Percentiles rank a stretch among this genome's conserved stretches.
Evolutionary conservation across 768 basidiomycete species (phyloP).

Genomic region (Suillus cothurnatus): DNA sequence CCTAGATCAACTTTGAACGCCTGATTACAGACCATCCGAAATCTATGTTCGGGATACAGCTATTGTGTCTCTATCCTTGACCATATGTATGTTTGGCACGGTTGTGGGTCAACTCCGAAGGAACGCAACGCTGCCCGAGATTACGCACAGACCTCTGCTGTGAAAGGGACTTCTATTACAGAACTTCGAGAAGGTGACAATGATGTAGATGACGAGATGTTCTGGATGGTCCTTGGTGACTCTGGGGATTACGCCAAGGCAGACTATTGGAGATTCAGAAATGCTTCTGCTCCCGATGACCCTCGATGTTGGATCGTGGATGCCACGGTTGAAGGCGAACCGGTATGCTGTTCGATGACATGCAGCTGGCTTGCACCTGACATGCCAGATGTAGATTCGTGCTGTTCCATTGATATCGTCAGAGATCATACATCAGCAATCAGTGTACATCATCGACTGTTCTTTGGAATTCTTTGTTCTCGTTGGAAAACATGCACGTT

Average conservation of each 20-base stretch:
- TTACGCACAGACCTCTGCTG: slow-evolving; percentile 56
- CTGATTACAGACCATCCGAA: slow-evolving; percentile 51
- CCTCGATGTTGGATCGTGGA: slow-evolving; percentile 67
- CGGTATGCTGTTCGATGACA: slow-evolving; percentile 39
- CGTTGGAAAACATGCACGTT: slow-evolving; percentile 67
- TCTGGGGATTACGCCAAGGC: slow-evolving; percentile 69
- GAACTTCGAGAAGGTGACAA: slow-evolving; percentile 68
- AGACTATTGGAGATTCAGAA: slow-evolving; percentile 82
- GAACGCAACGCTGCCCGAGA: slow-evolving; percentile 65
- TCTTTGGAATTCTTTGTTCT: slow-evolving; percentile 80
- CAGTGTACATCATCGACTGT: slow-evolving; percentile 72
- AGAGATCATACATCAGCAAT: slow-evolving; percentile 39
- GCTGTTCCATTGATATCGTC: slow-evolving; percentile 46
- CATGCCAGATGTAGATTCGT: slow-evolving; percentile 45
- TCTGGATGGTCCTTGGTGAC: slow-evolving; percentile 86
- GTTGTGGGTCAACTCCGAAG: slow-evolving; percentile 58
- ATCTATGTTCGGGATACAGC: slow-evolving; percentile 84
- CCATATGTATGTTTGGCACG: slow-evolving; percentile 81
- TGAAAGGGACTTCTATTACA: slow-evolving; percentile 40
- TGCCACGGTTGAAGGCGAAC: slow-evolving; percentile 30
- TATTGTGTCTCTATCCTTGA: slow-evolving; percentile 75
- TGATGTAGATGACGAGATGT: slow-evolving; percentile 71
- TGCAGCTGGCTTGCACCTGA: slow-evolving; percentile 11
- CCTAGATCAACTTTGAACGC: slow-evolving; percentile 11
- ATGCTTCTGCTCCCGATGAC: slow-evolving; percentile 37